phyloP scores from a whole-genome alignment of 441 rosid species.

The Brassica balearica region DNA sequence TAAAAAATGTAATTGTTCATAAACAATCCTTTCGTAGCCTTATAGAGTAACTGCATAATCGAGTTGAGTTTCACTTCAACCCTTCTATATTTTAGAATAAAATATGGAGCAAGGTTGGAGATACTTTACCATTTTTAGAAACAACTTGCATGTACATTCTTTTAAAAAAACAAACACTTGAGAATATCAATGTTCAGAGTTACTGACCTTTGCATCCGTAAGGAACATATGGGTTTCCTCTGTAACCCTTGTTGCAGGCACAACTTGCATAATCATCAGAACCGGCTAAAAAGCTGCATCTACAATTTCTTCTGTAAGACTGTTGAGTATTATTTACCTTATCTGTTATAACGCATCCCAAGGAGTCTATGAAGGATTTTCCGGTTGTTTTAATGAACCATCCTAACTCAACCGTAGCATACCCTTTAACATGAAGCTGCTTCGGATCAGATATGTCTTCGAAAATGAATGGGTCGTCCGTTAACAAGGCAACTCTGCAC shows the following conservation, averaged over 20 bases:
- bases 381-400: neutral
- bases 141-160: no score
- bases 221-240: constrained; percentile 13
- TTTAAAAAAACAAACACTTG: no score
- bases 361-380: neutral
- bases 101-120: neutral
- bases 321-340: neutral
- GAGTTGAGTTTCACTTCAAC: neutral
- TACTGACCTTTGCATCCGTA: constrained; percentile 7
- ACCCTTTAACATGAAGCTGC: neutral
- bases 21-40: no score
- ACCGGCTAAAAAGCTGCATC: neutral
- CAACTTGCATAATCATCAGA: neutral
- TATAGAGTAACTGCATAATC: no score
- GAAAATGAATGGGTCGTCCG: constrained; percentile 4
- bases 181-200: no score
- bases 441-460: neutral
- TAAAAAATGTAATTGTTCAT: no score
- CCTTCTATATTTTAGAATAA: neutral
- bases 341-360: constrained; percentile 1
- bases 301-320: neutral
- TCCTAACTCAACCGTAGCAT: constrained; percentile 9
- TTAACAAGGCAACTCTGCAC: constrained; percentile 2
- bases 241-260: constrained; percentile 8
- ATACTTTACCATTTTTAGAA: no score